These are phyloP conservation scores for Hibiscus mutabilis DNA, from an alignment of 345 rosid species.

Conservation along the genomic window DNA sequence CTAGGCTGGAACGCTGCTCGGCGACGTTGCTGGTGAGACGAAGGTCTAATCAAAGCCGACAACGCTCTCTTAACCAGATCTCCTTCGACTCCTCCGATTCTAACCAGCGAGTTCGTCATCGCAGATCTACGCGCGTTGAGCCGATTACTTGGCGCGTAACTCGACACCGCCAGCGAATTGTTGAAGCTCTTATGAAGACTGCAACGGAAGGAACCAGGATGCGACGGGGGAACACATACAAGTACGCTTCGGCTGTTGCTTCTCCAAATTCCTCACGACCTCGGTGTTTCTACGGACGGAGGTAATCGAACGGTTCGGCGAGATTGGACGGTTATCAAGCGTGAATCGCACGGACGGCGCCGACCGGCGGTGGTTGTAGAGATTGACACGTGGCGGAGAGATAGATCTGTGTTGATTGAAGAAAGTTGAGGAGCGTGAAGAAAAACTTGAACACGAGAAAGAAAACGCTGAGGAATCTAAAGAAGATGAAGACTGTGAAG, in stretches of 20 bases:
- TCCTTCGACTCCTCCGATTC: slow-evolving; percentile 65
- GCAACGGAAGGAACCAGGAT: slow-evolving; percentile 79
- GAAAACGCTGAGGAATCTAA: slow-evolving; percentile 37
- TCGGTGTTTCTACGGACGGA: slow-evolving; percentile 18
- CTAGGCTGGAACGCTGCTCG: slow-evolving; percentile 55
- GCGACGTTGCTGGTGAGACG: slow-evolving; percentile 43
- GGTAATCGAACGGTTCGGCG: slow-evolving; percentile 48
- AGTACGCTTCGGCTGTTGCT: slow-evolving; percentile 27
- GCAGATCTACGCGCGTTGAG: slow-evolving; percentile 62
- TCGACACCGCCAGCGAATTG: slow-evolving; percentile 4
- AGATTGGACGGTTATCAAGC: slow-evolving; percentile 31
- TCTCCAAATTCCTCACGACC: slow-evolving; percentile 24
- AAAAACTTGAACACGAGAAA: slow-evolving; percentile 38
- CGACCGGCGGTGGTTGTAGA: slow-evolving; percentile 21
- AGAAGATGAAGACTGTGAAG: slow-evolving; percentile 18
- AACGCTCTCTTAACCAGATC: slow-evolving; percentile 53
- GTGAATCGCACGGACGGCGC: slow-evolving; percentile 35
- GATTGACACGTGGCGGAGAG: slow-evolving; percentile 46
- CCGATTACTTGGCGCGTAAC: slow-evolving; percentile 38
- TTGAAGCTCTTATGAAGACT: slow-evolving; percentile 46
- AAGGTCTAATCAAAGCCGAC: slow-evolving; percentile 47
- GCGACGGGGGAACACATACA: slow-evolving; percentile 75
- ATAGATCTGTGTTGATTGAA: slow-evolving; percentile 30
- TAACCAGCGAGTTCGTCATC: slow-evolving; percentile 66
- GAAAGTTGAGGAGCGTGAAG: slow-evolving; percentile 37